These are phyloP conservation scores for Ganoderma meredithae DNA, from an alignment of 1,284 basidiomycete genomes.

Conservation along the genomic window DNA sequence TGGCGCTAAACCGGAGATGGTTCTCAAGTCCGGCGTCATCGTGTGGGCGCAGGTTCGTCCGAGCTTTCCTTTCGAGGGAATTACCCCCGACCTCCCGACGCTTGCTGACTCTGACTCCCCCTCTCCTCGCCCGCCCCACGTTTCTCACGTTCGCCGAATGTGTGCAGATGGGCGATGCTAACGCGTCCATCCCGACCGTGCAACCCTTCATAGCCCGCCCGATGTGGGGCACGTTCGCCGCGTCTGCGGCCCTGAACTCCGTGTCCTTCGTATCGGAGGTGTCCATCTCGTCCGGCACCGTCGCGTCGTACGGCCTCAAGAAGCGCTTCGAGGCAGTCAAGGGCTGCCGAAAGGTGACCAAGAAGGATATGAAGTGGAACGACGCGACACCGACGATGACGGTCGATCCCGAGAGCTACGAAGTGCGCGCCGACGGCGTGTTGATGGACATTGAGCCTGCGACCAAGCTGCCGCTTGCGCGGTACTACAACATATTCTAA, in stretches of 20 bases:
- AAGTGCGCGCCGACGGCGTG: slow-evolving; percentile 84
- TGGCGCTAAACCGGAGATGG: slow-evolving; percentile 90
- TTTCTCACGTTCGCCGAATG: not conserved
- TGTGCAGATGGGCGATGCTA: slow-evolving; percentile 88
- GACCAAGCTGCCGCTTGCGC: slow-evolving; percentile 71
- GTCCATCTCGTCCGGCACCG: slow-evolving; percentile 70
- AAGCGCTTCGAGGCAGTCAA: slow-evolving; percentile 84
- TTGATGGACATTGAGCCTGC: slow-evolving; percentile 83
- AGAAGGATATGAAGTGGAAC: slow-evolving; percentile 97
- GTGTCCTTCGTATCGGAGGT: slow-evolving; percentile 86
- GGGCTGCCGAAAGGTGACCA: slow-evolving; percentile 79
- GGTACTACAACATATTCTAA: slow-evolving; percentile 79
- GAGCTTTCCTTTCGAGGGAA: slow-evolving; percentile 2
- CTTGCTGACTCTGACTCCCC: slow-evolving; percentile 18
- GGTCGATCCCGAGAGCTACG: slow-evolving; percentile 95
- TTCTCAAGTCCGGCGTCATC: slow-evolving; percentile 95
- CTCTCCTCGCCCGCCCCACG: not conserved
- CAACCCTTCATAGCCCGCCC: slow-evolving; percentile 87
- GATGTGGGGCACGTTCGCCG: slow-evolving; percentile 88
- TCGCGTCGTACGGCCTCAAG: slow-evolving; percentile 75
- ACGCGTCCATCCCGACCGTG: slow-evolving; percentile 92
- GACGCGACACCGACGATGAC: slow-evolving; percentile 79
- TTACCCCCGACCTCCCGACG: slow-evolving; percentile 12
- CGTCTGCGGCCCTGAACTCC: slow-evolving; percentile 82
- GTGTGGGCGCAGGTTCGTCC: slow-evolving; percentile 81